phyloP scores from a whole-genome alignment of 306 rosid species.

The Acacia confusa region DNA sequence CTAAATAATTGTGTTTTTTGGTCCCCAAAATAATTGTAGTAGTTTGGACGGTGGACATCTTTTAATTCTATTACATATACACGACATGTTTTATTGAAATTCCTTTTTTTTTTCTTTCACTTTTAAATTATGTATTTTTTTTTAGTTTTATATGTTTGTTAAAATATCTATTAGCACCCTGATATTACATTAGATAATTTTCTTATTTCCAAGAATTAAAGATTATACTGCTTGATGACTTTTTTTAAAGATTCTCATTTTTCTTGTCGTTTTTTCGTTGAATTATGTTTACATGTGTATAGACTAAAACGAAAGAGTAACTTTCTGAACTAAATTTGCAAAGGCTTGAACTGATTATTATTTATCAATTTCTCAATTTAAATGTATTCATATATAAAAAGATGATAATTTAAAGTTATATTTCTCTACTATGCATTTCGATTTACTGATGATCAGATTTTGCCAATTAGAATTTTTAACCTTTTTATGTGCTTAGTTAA shows the following conservation, averaged over 20 bases:
- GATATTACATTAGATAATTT: not conserved
- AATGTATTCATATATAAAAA: not conserved
- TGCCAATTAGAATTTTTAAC: not conserved
- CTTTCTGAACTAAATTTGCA: not conserved
- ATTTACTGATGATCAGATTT: not conserved
- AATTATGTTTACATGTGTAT: not conserved
- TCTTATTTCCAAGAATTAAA: not conserved
- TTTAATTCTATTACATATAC: no score
- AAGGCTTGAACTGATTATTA: not conserved
- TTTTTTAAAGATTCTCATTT: not conserved
- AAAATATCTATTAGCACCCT: not conserved
- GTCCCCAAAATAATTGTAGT: not conserved
- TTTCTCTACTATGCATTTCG: not conserved
- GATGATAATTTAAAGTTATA: not conserved
- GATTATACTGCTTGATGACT: not conserved
- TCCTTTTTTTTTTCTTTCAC: not conserved
- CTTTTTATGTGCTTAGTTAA: not conserved
- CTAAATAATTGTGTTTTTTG: not conserved
- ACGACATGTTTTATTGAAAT: not conserved
- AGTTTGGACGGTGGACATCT: not conserved
- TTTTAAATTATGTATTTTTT: not conserved
- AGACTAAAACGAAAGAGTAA: not conserved
- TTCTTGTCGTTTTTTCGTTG: not conserved
- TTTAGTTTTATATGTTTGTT: not conserved
- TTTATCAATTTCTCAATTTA: not conserved